phyloP scores from a whole-genome alignment of 75 land plant genomes.

The Chamaecyparis obtusa region DNA sequence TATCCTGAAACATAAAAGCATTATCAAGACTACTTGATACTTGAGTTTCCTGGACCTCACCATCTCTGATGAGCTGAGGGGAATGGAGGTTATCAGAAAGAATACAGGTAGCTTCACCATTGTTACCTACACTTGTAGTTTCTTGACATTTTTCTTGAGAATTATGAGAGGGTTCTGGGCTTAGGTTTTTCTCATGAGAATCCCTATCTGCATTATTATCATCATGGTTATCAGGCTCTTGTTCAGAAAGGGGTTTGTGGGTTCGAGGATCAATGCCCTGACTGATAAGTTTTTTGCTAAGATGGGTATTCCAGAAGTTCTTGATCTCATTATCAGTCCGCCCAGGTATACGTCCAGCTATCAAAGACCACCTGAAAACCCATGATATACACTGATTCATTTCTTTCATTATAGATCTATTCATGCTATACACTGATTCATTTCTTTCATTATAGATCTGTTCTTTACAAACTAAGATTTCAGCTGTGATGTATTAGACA shows the following conservation, averaged over 20 bases:
- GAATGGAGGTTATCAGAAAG: not conserved
- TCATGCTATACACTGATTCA: too few relatives aligned
- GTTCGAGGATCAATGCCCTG: slow-evolving; percentile 15
- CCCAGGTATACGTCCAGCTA: slow-evolving; percentile 16
- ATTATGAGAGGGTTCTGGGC: not conserved
- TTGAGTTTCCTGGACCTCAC: not conserved
- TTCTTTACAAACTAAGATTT: too few relatives aligned
- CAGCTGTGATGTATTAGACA: not conserved
- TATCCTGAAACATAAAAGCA: not conserved
- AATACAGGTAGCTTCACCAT: not conserved
- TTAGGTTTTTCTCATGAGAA: not conserved
- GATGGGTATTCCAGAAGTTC: slow-evolving; percentile 18
- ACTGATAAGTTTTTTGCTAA: slow-evolving; percentile 12
- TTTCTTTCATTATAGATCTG: too few relatives aligned
- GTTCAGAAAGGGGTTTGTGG: slow-evolving; percentile 14
- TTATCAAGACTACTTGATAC: not conserved
- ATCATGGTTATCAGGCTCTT: not conserved
- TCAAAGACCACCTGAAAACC: slow-evolving; percentile 15
- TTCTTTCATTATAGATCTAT: not conserved
- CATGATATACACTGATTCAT: not conserved
- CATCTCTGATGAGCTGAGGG: not conserved
- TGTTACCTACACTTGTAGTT: not conserved
- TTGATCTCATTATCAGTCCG: slow-evolving; percentile 16
- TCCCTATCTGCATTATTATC: not conserved
- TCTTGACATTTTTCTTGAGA: not conserved